Evolutionary conservation across 148 eudicot genomes (phyloP).

Genomic region (Rhododendron ovatum): DNA sequence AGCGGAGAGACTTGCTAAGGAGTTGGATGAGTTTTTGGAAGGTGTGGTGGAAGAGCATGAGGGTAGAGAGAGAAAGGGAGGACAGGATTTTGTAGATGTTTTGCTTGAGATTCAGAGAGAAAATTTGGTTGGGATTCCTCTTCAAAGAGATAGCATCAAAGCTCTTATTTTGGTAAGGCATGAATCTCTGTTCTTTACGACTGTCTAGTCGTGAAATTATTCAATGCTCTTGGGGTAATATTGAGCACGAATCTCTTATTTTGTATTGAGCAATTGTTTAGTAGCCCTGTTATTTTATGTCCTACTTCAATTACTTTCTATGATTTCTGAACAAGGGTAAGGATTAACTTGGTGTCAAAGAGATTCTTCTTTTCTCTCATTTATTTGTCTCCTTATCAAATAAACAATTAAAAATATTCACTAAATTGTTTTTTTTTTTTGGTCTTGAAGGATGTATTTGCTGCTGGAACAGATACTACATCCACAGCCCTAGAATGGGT

Average conservation of each 20-base stretch:
- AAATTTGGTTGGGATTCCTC: neutral
- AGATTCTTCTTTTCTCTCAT: too few relatives aligned
- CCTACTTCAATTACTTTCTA: too few relatives aligned
- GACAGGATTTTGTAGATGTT: neutral
- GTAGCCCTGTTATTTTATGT: too few relatives aligned
- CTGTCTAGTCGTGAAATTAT: too few relatives aligned
- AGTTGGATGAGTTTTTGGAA: neutral
- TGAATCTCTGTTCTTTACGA: too few relatives aligned
- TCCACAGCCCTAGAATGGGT: neutral
- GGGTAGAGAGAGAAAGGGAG: neutral
- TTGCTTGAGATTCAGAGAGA: neutral
- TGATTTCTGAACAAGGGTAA: too few relatives aligned
- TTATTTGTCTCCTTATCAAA: too few relatives aligned
- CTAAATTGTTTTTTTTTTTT: neutral
- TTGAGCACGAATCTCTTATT: too few relatives aligned
- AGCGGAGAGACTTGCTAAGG: conserved; percentile 28
- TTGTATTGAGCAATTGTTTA: too few relatives aligned
- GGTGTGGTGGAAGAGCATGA: neutral
- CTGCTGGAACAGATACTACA: neutral
- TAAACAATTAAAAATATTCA: too few relatives aligned
- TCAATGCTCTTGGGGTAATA: too few relatives aligned
- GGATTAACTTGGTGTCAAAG: too few relatives aligned
- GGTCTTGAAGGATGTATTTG: neutral
- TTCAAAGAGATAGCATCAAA: conserved; percentile 23
- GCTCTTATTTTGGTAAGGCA: neutral